phyloP scores from a whole-genome alignment of 2,329 filamentous ascomycete genomes.

The Xylaria polymorpha region DNA sequence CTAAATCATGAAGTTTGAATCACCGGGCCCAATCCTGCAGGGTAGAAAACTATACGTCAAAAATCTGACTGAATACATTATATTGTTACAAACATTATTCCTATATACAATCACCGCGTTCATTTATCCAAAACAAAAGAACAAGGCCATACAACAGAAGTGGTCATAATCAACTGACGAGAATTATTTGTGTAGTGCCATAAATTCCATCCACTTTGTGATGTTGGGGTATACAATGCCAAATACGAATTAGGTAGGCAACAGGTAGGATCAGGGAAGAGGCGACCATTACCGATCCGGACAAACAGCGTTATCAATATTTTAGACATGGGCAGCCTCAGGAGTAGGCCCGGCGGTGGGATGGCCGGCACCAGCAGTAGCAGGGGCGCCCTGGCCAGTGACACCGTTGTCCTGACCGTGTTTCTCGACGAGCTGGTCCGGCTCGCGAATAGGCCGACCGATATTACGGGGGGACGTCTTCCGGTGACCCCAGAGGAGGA shows the following conservation, averaged over 20 bases:
- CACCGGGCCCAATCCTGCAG: too few relatives aligned
- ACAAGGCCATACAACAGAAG: background rate
- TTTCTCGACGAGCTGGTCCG: constrained; percentile 43
- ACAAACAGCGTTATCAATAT: too few relatives aligned
- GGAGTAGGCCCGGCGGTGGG: constrained; percentile 12
- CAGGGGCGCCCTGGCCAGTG: constrained; percentile 32
- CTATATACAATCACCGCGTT: constrained; percentile 1
- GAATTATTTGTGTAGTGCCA: background rate
- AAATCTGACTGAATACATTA: background rate
- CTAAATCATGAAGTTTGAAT: too few relatives aligned
- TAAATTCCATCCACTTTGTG: background rate
- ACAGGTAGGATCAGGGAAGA: background rate
- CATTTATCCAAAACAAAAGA: background rate
- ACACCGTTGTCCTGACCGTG: constrained; percentile 32
- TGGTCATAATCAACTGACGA: background rate
- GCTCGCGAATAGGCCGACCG: constrained; percentile 59
- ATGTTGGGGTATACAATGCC: constrained; percentile 1
- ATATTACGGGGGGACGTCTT: constrained; percentile 69
- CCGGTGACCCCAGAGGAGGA: constrained; percentile 72
- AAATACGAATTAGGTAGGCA: background rate
- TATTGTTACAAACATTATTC: background rate
- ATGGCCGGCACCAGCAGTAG: constrained; percentile 31
- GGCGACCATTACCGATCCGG: background rate
- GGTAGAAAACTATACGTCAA: background rate
- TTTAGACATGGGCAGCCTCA: constrained; percentile 12